Evolutionary conservation across 345 rosid genomes (phyloP), one percentile per base, ranked within the genome.

Genomic region (Clausena lansium): DNA sequence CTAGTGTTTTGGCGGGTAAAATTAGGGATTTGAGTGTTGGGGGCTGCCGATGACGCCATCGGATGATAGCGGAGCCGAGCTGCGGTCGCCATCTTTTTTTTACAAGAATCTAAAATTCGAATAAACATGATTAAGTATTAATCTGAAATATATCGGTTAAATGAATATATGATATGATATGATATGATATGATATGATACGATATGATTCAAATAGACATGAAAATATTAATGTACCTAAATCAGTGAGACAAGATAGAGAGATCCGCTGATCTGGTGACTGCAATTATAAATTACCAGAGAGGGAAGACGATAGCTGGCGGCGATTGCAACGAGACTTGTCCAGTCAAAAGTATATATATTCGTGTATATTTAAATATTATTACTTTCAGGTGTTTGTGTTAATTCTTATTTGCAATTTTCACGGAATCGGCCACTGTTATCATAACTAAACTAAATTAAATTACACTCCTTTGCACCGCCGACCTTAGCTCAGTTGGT

Each of bases 401-500:
- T 50, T 4, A 50, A 50, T 15, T 15, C 0, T 20, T 15, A 50
- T 15, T 50, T 50, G 20, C 20, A 15, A 47, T 47, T 14, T 14
- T 13, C 19, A 15, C 20, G 6, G 0, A 50, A 50, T 50, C 15
- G 19, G 55, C 7, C 15, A 15, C 55, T 50, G 20, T n/a, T n/a
- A n/a, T n/a, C n/a, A n/a, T 0, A 4, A 15, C 15, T 50, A 50
- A 0, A 4, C 4, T 1, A 14, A 50, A 0, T 9, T 1, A 52
- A 17, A 15, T 13, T 3, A 1, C 2, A 0, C 19, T 25, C 15
- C 4, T 0, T 0, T 4, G 93, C 10, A 0, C 0, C 0, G 10
- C 50, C 94, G 94, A 91, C 95, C 93, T 95, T 95, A 90, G 97
- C 99, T 95, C 93, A 92, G 97, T 89, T 95, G 99, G 96, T 57